Base-by-base conservation (phyloP, 768 basidiomycete genomes). In the Leccinellum rugosiceps region DNA sequence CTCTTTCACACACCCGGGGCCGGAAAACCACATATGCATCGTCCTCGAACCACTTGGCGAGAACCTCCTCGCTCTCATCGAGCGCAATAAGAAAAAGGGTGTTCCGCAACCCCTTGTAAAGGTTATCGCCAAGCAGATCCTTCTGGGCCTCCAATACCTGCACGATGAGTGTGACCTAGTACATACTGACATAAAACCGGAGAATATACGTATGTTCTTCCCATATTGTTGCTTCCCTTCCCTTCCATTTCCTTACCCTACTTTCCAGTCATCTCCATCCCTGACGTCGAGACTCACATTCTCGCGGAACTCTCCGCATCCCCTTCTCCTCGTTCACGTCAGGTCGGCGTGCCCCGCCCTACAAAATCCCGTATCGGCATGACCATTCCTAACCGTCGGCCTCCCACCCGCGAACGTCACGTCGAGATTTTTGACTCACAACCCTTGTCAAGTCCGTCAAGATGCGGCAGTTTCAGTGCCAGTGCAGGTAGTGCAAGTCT, bases 121-220 rank as follows among this genome's bases (percentile, higher is more conserved):
- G 74, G 77, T 88, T 55, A 92, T 97, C 61, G 82, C 90, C 15
- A 90, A 82, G 73, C 94, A 97, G 71, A 78, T 96, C 48, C 79
- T 97, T 46, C 83, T 94, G 17, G 94, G 93, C 26, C 78, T 96
- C 56, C 86, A 94, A 69, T 97, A 94, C 71, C 83, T 97, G 13
- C 94, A 97, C 65, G 89, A 93, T 25, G 92, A 93, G 72, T 95
- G 93, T 72, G 85, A 91, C 67, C 82, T 96, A 41, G 92, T 95
- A 26, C 94, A 97, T 68, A 97, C 94, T 21, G 90, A 92, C 64
- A 88, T 95, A 58, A 95, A 97, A 74, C 94, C 94, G 55, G 94
- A 97, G 79, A 97, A 97, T 69, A 93, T 97, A 58, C 77, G 94
- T 95, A 68, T 78, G 92, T 79, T 58, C 64, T 63, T 55, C 73